Conservation (phyloP, 192 early-diverging fungal species). For the Mortierella antarctica region DNA sequence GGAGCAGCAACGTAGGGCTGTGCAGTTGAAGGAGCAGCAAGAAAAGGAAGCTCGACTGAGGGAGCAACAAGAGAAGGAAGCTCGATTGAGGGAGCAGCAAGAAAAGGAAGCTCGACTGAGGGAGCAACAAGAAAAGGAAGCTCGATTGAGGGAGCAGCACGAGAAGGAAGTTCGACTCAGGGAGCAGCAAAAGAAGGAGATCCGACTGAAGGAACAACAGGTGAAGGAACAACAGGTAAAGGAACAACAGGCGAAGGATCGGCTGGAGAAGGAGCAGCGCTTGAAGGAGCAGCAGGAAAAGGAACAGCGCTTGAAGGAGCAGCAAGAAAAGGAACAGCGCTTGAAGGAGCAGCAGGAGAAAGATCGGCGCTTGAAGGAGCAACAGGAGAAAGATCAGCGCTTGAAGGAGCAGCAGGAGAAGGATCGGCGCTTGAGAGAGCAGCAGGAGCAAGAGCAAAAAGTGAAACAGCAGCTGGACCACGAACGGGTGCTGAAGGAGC, state of each 20-base stretch:
- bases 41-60: neutral
- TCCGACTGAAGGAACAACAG: neutral
- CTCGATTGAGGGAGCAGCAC: conserved; percentile 6
- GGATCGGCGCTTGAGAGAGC: conserved; percentile 5
- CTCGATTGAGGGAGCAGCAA: neutral
- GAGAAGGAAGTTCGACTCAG: conserved; percentile 1
- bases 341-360: conserved; percentile 9
- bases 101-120: too few species aligned
- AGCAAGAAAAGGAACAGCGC: conserved; percentile 20
- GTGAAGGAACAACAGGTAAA: conserved; percentile 1
- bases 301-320: conserved; percentile 5
- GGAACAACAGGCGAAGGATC: conserved; percentile 16
- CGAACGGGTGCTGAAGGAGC: conserved; percentile 9
- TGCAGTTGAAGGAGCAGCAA: neutral
- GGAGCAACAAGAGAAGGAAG: too few species aligned
- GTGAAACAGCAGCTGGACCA: conserved; percentile 11
- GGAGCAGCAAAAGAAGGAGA: conserved; percentile 22
- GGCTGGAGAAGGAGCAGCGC: neutral
- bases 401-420: conserved; percentile 18
- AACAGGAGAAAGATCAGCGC: neutral
- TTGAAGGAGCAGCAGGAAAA: neutral
- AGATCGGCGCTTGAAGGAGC: neutral
- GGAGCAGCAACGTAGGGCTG: neutral
- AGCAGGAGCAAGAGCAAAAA: conserved; percentile 3
- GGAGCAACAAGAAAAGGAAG: neutral